phyloP scores from a whole-genome alignment of 108 stramenopile species.

The Nitzschia palea region DNA sequence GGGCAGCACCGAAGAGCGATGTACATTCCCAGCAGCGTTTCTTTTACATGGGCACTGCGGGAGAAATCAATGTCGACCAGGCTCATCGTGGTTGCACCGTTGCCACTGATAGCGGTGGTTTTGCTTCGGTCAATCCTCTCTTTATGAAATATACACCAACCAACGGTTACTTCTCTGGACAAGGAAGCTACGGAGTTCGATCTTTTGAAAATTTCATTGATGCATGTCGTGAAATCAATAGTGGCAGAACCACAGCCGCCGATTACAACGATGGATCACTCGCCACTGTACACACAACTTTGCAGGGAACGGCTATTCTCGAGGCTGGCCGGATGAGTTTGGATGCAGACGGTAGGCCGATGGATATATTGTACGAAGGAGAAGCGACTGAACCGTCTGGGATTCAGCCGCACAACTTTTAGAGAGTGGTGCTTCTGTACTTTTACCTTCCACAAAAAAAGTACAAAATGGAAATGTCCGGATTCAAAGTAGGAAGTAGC shows the following conservation, averaged over 20 bases:
- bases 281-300: conserved; percentile 92
- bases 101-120: conserved; percentile 81
- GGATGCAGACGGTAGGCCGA: conserved; percentile 82
- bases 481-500: too few relatives aligned
- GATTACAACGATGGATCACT: conserved; percentile 91
- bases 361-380: conserved; percentile 87
- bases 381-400: conserved; percentile 55
- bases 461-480: too few relatives aligned
- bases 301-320: conserved; percentile 97
- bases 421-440: neutral
- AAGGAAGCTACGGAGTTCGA: conserved; percentile 94
- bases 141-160: conserved; percentile 99
- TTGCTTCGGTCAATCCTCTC: conserved; percentile 94
- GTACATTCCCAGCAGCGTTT: conserved; percentile 99
- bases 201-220: conserved; percentile 89
- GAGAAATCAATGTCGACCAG: conserved; percentile 98
- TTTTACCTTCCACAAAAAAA: too few relatives aligned
- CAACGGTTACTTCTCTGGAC: conserved; percentile 93
- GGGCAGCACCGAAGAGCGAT: conserved; percentile 96
- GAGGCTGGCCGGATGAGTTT: conserved; percentile 95
- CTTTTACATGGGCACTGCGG: conserved; percentile 96
- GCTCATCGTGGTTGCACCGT: conserved; percentile 98
- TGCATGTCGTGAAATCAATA: conserved; percentile 61
- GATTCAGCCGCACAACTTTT: conserved; percentile 60
- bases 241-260: conserved; percentile 54